Evolutionary conservation across 306 rosid species (phyloP).

Genomic region (Quercus wislizeni): DNA sequence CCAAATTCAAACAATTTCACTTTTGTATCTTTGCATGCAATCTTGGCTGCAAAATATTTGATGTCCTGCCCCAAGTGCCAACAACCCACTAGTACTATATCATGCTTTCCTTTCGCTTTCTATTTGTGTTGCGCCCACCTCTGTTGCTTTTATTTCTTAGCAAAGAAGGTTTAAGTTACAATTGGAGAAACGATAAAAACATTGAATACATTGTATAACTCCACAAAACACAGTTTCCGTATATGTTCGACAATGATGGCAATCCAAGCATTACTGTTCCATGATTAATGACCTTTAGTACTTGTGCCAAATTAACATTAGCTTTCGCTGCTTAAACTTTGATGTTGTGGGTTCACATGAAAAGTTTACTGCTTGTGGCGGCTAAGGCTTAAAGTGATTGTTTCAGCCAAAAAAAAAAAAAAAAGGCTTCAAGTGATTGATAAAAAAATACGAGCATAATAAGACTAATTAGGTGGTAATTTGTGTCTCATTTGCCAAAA

Average conservation of each 20-base stretch:
- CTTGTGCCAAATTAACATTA: background rate
- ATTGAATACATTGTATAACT: background rate
- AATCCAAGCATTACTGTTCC: background rate
- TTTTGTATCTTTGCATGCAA: background rate
- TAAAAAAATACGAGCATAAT: too few species aligned
- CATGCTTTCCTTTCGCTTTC: background rate
- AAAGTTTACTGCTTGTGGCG: conserved; percentile 6
- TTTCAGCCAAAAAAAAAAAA: too few species aligned
- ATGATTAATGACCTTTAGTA: background rate
- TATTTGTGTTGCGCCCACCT: background rate
- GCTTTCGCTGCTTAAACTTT: too few species aligned
- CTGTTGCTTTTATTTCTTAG: background rate
- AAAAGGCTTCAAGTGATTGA: background rate
- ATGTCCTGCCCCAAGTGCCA: background rate
- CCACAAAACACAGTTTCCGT: background rate
- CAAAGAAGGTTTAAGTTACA: background rate
- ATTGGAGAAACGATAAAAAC: background rate
- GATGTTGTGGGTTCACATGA: background rate
- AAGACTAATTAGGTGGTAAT: too few species aligned
- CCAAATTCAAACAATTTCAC: background rate
- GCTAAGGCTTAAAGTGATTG: background rate
- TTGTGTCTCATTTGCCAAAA: too few species aligned
- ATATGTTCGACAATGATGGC: background rate
- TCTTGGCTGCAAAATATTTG: background rate
- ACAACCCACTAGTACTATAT: background rate